Percentiles rank a stretch among this genome's conserved stretches.
Evolutionary conservation across 441 rosid genomes (phyloP).

Genomic region (Jatropha podagrica): DNA sequence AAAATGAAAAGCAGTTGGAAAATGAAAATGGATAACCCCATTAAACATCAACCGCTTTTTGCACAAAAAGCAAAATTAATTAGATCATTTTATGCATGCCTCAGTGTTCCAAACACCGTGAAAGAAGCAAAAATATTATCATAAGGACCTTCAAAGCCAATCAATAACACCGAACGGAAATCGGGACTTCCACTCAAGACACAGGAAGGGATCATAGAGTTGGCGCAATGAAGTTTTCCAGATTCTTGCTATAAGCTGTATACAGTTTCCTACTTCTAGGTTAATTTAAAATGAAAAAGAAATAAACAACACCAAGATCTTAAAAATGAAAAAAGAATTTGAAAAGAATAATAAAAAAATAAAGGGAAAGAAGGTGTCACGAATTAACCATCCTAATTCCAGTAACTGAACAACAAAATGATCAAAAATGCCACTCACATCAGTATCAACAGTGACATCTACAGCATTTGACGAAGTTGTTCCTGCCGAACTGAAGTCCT

Average conservation of each 20-base stretch:
- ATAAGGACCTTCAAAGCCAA: background rate
- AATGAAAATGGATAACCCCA: background rate
- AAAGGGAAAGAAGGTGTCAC: background rate
- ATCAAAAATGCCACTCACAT: slow-evolving; percentile 41
- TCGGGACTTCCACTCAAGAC: background rate
- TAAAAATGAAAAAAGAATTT: background rate
- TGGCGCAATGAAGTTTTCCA: background rate
- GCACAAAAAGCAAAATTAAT: background rate
- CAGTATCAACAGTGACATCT: slow-evolving; percentile 23
- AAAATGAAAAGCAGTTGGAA: too few relatives aligned
- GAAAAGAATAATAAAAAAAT: background rate
- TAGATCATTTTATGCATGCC: background rate
- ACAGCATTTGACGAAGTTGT: slow-evolving; percentile 26
- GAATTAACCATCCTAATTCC: background rate
- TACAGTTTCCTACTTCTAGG: background rate
- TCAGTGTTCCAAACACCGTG: background rate
- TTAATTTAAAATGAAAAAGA: slow-evolving; percentile 3
- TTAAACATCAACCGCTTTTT: background rate
- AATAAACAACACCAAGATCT: background rate
- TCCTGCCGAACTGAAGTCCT: slow-evolving; percentile 38
- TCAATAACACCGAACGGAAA: background rate
- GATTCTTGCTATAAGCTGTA: background rate
- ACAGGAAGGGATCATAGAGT: background rate
- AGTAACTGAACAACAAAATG: slow-evolving; percentile 6
- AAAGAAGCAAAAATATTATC: background rate